Percentiles rank a stretch among this genome's conserved stretches.
phyloP scores from a whole-genome alignment of 371 early-diverging fungal species.

The Mucor lusitanicus region DNA sequence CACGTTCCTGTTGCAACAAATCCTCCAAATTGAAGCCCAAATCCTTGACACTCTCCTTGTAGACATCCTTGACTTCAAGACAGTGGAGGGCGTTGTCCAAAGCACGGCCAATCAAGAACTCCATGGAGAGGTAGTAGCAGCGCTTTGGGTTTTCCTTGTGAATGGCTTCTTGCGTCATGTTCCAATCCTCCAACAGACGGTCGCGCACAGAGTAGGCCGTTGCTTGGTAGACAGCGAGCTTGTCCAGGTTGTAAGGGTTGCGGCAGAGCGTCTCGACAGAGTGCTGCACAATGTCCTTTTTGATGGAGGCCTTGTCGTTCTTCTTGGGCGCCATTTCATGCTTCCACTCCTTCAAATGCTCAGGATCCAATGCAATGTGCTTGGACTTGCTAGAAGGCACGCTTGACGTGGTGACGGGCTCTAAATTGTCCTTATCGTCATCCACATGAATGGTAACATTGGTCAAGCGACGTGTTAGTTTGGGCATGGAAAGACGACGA shows the following conservation, averaged over 20 bases:
- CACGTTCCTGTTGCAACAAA: slow-evolving; percentile 84
- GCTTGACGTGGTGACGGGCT: slow-evolving; percentile 20
- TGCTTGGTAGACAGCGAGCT: slow-evolving; percentile 84
- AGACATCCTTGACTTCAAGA: slow-evolving; percentile 74
- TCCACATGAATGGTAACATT: slow-evolving; percentile 30
- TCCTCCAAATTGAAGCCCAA: slow-evolving; percentile 91
- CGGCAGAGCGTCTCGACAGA: slow-evolving; percentile 81
- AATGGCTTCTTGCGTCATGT: slow-evolving; percentile 73
- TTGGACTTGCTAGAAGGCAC: slow-evolving; percentile 23
- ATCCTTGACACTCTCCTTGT: slow-evolving; percentile 60
- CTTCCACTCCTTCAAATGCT: slow-evolving; percentile 19
- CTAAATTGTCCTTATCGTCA: slow-evolving; percentile 18
- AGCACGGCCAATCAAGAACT: slow-evolving; percentile 91
- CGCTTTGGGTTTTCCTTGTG: slow-evolving; percentile 74
- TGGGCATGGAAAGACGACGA: slow-evolving; percentile 37
- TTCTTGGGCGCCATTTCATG: slow-evolving; percentile 9
- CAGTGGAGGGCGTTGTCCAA: slow-evolving; percentile 91
- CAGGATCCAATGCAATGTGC: slow-evolving; percentile 13
- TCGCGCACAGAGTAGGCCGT: slow-evolving; percentile 86
- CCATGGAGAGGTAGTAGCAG: slow-evolving; percentile 92
- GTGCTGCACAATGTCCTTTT: slow-evolving; percentile 68
- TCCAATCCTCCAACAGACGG: slow-evolving; percentile 86
- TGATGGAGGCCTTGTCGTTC: slow-evolving; percentile 14
- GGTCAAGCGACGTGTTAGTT: slow-evolving; percentile 32
- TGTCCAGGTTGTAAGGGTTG: slow-evolving; percentile 79